Percentiles rank a stretch among this genome's conserved stretches.
These are phyloP conservation scores for Microcyclosporella mali DNA, from an alignment of 2,329 filamentous ascomycete species.

Conservation along the genomic window DNA sequence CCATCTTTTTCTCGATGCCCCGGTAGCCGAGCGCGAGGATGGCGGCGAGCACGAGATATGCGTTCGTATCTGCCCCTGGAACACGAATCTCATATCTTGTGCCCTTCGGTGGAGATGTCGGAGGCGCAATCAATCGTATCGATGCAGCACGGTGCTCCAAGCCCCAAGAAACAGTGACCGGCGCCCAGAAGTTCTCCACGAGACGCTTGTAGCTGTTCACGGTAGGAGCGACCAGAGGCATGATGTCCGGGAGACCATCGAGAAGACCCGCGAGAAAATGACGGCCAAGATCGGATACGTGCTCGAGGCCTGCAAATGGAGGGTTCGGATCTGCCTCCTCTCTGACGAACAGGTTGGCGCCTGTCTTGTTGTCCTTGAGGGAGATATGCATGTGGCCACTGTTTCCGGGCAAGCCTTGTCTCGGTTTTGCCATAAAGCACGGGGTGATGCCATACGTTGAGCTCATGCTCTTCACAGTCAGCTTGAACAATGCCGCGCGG, in stretches of 20 bases:
- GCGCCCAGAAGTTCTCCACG: slow-evolving; percentile 98
- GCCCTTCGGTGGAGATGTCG: slow-evolving; percentile 73
- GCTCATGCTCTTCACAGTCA: slow-evolving; percentile 82
- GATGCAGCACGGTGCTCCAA: slow-evolving; percentile 90
- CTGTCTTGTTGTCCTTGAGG: slow-evolving; percentile 64
- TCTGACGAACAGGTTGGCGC: slow-evolving; percentile 77
- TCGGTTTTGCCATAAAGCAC: slow-evolving; percentile 98
- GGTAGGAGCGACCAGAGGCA: slow-evolving; percentile 90
- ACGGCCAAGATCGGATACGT: slow-evolving; percentile 80
- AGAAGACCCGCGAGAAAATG: slow-evolving; percentile 90
- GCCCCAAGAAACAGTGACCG: slow-evolving; percentile 95
- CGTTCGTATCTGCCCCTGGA: slow-evolving; percentile 88
- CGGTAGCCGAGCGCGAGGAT: slow-evolving; percentile 85
- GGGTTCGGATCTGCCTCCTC: slow-evolving; percentile 65
- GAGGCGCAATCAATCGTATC: slow-evolving; percentile 81
- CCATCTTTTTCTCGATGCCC: slow-evolving; percentile 85
- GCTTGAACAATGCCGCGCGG: slow-evolving; percentile 87
- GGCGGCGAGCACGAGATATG: slow-evolving; percentile 77
- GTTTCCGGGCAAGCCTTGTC: slow-evolving; percentile 84
- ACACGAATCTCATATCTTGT: slow-evolving; percentile 92
- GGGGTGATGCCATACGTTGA: slow-evolving; percentile 86
- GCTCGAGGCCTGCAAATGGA: slow-evolving; percentile 65
- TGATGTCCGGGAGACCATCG: slow-evolving; percentile 83
- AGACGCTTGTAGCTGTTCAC: slow-evolving; percentile 97
- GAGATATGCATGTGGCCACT: slow-evolving; percentile 95